These are phyloP conservation scores for Hawksworthiomyces lignivorus DNA, from an alignment of 2,329 filamentous ascomycete species.

Conservation along the genomic window DNA sequence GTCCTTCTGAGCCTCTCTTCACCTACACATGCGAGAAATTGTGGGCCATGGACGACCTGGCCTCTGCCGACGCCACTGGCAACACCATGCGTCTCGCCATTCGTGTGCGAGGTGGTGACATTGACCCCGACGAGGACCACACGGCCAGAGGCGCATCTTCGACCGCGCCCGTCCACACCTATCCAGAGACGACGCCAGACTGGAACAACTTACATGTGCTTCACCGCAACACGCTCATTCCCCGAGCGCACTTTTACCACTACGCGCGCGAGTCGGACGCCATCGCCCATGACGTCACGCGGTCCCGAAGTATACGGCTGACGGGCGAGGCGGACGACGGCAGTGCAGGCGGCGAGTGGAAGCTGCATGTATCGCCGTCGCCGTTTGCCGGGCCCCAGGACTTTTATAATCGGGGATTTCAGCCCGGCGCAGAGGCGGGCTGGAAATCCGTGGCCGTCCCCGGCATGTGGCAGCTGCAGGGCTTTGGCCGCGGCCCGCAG, in stretches of 20 bases:
- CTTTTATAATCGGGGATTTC: constrained; percentile 31
- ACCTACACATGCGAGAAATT: too few species aligned
- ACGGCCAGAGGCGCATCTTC: too few species aligned
- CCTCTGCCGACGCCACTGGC: too few species aligned
- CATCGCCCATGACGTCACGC: background rate
- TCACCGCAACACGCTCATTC: constrained; percentile 50
- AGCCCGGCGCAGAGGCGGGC: constrained; percentile 19
- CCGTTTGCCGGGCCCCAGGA: constrained; percentile 37
- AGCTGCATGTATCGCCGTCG: constrained; percentile 39
- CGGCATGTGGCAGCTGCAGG: constrained; percentile 64
- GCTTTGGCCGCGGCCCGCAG: constrained; percentile 54
- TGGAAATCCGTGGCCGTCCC: constrained; percentile 54
- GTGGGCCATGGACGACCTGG: background rate
- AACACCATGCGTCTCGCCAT: background rate
- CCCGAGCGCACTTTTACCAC: constrained; percentile 48
- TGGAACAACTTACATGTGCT: constrained; percentile 54
- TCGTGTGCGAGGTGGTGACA: background rate
- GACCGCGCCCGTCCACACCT: background rate
- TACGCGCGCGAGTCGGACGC: constrained; percentile 33
- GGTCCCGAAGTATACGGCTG: constrained; percentile 11
- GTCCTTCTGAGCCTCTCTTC: too few species aligned
- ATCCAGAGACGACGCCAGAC: constrained; percentile 32
- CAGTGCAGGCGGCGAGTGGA: constrained; percentile 29
- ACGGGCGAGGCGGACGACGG: too few species aligned
- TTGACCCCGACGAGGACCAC: background rate